A percentile compares a stretch with the other conserved stretches of the same genome.
phyloP scores from a whole-genome alignment of 768 basidiomycete species.

The Tulasnella sp. region DNA sequence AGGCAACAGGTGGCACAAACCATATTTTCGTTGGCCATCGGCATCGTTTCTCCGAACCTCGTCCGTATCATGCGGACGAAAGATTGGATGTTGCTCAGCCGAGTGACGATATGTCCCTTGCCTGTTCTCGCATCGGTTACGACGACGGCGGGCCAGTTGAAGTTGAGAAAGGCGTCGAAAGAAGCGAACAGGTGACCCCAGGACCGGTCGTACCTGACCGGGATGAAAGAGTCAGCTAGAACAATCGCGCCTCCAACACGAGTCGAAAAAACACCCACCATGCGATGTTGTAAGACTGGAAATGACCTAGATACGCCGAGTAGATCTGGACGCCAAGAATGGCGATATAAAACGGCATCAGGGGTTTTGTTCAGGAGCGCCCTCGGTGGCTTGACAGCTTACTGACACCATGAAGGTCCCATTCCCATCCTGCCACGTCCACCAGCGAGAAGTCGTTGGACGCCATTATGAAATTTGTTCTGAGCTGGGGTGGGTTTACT shows the following conservation, averaged over 20 bases:
- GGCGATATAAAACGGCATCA: slow-evolving; percentile 20
- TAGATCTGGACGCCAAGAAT: slow-evolving; percentile 51
- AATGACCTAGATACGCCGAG: slow-evolving; percentile 77
- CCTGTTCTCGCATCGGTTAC: slow-evolving; percentile 75
- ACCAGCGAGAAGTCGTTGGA: slow-evolving; percentile 30
- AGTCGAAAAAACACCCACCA: slow-evolving; percentile 52
- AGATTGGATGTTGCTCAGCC: slow-evolving; percentile 66
- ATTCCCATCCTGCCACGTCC: slow-evolving; percentile 63
- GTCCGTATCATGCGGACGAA: slow-evolving; percentile 88
- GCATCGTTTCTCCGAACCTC: slow-evolving; percentile 76
- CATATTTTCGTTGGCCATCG: slow-evolving; percentile 67
- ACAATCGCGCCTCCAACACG: neutral
- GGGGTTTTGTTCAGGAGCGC: neutral
- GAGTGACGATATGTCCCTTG: slow-evolving; percentile 78
- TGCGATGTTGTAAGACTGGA: slow-evolving; percentile 67
- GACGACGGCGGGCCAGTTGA: slow-evolving; percentile 82
- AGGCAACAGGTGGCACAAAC: slow-evolving; percentile 45
- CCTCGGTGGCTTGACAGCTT: slow-evolving; percentile 17
- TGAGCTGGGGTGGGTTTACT: neutral
- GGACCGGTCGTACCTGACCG: slow-evolving; percentile 71
- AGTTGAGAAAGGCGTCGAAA: slow-evolving; percentile 77
- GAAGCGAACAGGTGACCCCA: slow-evolving; percentile 80
- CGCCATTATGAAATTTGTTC: neutral
- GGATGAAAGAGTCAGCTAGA: slow-evolving; percentile 4
- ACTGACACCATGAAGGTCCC: slow-evolving; percentile 75